Conservation (phyloP, 192 early-diverging fungal genomes). For the Coemansia asiatica region DNA sequence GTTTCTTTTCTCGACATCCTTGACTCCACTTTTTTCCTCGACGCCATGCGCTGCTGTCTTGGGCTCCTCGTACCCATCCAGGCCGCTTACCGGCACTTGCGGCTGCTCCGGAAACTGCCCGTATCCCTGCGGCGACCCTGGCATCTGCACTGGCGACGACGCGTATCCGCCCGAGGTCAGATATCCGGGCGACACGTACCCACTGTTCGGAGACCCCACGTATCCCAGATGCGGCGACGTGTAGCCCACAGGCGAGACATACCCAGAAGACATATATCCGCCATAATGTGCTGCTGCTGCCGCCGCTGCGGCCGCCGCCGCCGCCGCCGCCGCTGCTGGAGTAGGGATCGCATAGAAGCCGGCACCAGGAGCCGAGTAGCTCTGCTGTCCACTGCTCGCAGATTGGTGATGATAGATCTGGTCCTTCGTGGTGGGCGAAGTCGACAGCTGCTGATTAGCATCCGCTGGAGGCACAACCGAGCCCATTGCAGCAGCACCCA, state of each 20-base stretch:
- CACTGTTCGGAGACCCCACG: neutral
- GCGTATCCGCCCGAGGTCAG: slow-evolving; percentile 18
- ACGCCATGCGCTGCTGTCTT: neutral
- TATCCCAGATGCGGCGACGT: slow-evolving; percentile 18
- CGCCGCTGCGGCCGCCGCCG: neutral
- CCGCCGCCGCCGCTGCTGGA: neutral
- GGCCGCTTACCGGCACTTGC: neutral
- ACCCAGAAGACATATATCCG: slow-evolving; percentile 17
- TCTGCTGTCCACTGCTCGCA: no score
- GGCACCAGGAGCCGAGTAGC: neutral
- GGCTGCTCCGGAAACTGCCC: slow-evolving; percentile 18
- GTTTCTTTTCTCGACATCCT: neutral
- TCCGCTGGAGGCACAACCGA: neutral
- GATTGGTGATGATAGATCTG: slow-evolving; percentile 3
- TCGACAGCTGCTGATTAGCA: slow-evolving; percentile 1
- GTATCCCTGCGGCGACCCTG: slow-evolving; percentile 29
- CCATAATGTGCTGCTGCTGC: neutral
- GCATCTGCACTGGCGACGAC: slow-evolving; percentile 27
- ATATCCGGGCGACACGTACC: slow-evolving; percentile 19
- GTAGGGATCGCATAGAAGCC: slow-evolving; percentile 17
- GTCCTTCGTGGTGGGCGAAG: slow-evolving; percentile 3
- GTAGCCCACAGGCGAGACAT: slow-evolving; percentile 23
- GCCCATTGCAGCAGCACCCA: neutral
- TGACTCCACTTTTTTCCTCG: neutral
- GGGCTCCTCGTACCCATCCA: neutral